Percentiles rank a stretch among this genome's conserved stretches.
Evolutionary conservation across 179 eudicot genomes (phyloP).

Genomic region (Patellifolia procumbens): DNA sequence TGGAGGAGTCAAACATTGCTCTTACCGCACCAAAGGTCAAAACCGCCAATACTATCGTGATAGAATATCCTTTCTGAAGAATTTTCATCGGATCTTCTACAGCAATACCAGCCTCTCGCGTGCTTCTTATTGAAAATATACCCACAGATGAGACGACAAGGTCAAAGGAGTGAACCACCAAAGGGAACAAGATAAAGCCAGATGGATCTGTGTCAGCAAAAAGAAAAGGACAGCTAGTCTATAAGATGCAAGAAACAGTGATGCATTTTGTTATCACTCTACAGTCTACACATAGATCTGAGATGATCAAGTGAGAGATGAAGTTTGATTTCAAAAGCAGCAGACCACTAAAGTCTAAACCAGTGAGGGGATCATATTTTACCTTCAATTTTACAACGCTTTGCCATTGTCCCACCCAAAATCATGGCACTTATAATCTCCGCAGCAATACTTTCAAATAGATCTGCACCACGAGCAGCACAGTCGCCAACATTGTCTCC

Average conservation of each 20-base stretch:
- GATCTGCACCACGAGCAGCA: conserved; percentile 99
- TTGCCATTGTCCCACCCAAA: conserved; percentile 97
- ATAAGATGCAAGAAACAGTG: conserved; percentile 11
- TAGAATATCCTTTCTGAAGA: conserved; percentile 93
- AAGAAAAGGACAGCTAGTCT: conserved; percentile 18
- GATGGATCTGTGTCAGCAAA: conserved; percentile 80
- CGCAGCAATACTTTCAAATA: conserved; percentile 99
- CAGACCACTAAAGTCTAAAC: too few relatives aligned
- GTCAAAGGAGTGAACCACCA: conserved; percentile 96
- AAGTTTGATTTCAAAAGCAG: not conserved
- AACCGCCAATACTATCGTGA: conserved; percentile 83
- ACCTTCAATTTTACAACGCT: conserved; percentile 96
- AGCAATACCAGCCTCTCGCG: conserved; percentile 63
- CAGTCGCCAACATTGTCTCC: conserved; percentile 99
- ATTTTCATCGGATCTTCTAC: conserved; percentile 90
- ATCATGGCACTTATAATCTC: conserved; percentile 99
- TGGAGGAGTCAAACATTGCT: not conserved
- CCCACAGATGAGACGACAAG: conserved; percentile 91
- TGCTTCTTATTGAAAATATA: conserved; percentile 83
- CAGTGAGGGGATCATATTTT: too few relatives aligned
- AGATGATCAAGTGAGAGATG: not conserved
- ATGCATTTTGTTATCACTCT: conserved; percentile 1
- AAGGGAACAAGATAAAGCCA: conserved; percentile 97
- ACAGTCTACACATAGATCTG: not conserved
- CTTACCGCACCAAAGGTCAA: conserved; percentile 89